phyloP scores from a whole-genome alignment of 1,284 basidiomycete species.

The Ceratobasidium sp. region DNA sequence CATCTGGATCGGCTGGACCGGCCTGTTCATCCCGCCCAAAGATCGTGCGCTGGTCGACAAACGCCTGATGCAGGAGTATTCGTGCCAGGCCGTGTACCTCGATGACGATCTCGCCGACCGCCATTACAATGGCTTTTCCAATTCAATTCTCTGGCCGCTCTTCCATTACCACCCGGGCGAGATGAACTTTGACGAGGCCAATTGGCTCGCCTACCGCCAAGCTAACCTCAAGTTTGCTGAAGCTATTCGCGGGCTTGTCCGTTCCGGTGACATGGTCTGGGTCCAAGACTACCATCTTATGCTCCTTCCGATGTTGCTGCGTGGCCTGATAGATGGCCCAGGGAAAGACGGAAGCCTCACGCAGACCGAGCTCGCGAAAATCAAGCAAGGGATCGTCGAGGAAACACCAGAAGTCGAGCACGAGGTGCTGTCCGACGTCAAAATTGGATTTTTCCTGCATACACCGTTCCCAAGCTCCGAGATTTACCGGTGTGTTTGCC shows the following conservation, averaged over 20 bases:
- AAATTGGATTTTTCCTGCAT: conserved; percentile 98
- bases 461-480: conserved; percentile 98
- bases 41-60: conserved; percentile 86
- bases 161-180: conserved; percentile 99
- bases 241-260: conserved; percentile 77
- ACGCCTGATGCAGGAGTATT: conserved; percentile 91
- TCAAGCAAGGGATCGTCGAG: conserved; percentile 71
- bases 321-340: conserved; percentile 82
- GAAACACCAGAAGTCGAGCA: conserved; percentile 55
- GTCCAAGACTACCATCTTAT: conserved; percentile 98
- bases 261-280: conserved; percentile 94
- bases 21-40: conserved; percentile 86
- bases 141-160: conserved; percentile 98
- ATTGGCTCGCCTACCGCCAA: conserved; percentile 97
- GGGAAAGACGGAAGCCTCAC: conserved; percentile 67
- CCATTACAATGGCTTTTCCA: conserved; percentile 99
- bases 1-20: conserved; percentile 95
- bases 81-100: conserved; percentile 97
- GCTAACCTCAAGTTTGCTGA: conserved; percentile 96
- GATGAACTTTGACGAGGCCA: conserved; percentile 99
- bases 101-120: conserved; percentile 96
- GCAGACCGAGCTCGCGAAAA: conserved; percentile 70
- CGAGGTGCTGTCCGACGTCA: conserved; percentile 60
- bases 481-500: conserved; percentile 82
- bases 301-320: conserved; percentile 94